Evolutionary conservation across 345 rosid species (phyloP), one percentile per base, ranked within the genome.

Genomic region (Luvunga scandens): DNA sequence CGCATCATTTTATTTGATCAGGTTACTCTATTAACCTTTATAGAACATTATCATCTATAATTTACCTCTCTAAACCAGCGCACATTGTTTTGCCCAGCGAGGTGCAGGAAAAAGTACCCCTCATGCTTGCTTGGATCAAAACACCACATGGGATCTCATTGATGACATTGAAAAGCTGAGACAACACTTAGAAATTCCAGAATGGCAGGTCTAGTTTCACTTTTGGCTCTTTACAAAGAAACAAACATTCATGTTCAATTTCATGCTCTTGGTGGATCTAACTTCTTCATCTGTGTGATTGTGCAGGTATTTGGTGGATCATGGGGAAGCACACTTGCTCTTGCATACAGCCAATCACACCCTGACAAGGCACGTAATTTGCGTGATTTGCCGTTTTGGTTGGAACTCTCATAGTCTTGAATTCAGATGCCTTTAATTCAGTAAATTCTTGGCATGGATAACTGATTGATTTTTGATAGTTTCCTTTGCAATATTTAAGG

Each of bases 21-120:
- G 97, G 99, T 93, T 33, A 65, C 66, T 64, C 38, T 79, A 70
- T 69, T 73, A 61, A 5, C 73, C 6, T 67, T 48, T n/a, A 24
- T 73, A 67, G 65, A 55, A 21, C 39, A 25, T 7, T 53, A 42
- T 22, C 73, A 48, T n/a, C 38, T 56, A 25, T 69, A 28, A 68
- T 48, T 22, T 36, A 28, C 18, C 75, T 45, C 66, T 66, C 71
- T 73, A 69, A 62, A 69, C 16, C 63, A 72, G 33, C 6, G 39
- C 65, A 18, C 71, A 24, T 79, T 27, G 48, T 55, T 75, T 75
- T 69, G 74, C 48, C 36, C 45, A 95, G 97, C 85, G 98, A 79
- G 98, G 97, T 80, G 97, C 98, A 7, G 99, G 98, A 75, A 95
- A 89, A 86, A 95, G 98, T 85, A 89, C 90, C 34, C 99, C 98